Conservation (phyloP, 2,329 filamentous ascomycete genomes). For the Xylariaceae sp. region DNA sequence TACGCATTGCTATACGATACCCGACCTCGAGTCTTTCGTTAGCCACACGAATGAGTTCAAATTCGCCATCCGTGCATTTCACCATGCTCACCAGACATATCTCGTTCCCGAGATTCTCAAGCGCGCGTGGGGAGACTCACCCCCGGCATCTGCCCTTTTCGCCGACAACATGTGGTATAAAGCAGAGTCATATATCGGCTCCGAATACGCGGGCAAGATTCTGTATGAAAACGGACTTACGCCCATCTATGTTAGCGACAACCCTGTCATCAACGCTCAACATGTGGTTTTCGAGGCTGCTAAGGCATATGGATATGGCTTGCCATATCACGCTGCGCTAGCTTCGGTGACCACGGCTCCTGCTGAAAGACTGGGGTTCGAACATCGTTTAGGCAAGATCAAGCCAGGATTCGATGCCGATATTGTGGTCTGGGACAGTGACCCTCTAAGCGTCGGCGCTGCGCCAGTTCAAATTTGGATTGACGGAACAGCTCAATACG, state of each 20-base stretch:
- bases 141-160: slow-evolving; percentile 60
- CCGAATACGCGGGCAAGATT: slow-evolving; percentile 62
- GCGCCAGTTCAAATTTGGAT: slow-evolving; percentile 61
- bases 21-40: slow-evolving; percentile 66
- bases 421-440: slow-evolving; percentile 59
- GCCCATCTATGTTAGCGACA: slow-evolving; percentile 66
- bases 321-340: slow-evolving; percentile 58
- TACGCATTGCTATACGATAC: slow-evolving; percentile 67
- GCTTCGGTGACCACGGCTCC: slow-evolving; percentile 56
- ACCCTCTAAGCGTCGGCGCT: slow-evolving; percentile 57
- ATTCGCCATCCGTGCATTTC: slow-evolving; percentile 63
- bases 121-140: slow-evolving; percentile 49
- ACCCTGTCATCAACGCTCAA: slow-evolving; percentile 66
- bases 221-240: slow-evolving; percentile 63
- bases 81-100: slow-evolving; percentile 66
- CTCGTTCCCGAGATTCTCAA: slow-evolving; percentile 63
- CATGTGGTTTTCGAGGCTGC: slow-evolving; percentile 65
- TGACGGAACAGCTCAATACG: slow-evolving; percentile 56
- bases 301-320: slow-evolving; percentile 55
- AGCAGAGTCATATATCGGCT: slow-evolving; percentile 60
- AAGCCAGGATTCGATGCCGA: slow-evolving; percentile 61
- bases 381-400: slow-evolving; percentile 55
- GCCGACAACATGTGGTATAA: slow-evolving; percentile 74
- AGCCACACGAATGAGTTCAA: slow-evolving; percentile 70
- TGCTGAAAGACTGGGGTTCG: slow-evolving; percentile 54